Percentiles rank a stretch among this genome's conserved stretches.
These are phyloP conservation scores for Rhynchosporium secalis DNA, from an alignment of 2,329 filamentous ascomycete species.

Conservation along the genomic window DNA sequence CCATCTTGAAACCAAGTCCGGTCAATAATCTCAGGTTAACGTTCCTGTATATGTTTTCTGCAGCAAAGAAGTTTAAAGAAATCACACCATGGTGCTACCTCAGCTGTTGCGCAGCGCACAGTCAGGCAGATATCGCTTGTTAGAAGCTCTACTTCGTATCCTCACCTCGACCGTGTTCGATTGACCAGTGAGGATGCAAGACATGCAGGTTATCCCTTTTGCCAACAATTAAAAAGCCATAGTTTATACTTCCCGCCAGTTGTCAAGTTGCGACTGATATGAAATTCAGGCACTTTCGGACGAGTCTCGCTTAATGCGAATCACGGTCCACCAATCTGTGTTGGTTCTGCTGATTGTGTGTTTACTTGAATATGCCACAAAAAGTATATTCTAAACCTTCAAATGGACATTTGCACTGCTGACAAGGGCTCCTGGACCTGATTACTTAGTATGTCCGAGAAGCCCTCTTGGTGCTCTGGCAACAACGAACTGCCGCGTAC, in stretches of 20 bases:
- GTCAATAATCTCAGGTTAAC: no score
- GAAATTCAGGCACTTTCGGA: no score
- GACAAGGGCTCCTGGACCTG: not conserved
- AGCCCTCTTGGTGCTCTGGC: not conserved
- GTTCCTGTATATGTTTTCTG: not conserved
- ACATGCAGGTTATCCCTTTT: no score
- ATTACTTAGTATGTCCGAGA: not conserved
- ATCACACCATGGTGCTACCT: constrained; percentile 6
- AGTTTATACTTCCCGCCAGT: no score
- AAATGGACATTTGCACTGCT: not conserved
- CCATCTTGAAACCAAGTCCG: not conserved
- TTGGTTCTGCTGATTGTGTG: not conserved
- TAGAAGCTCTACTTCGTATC: not conserved
- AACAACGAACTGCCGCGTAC: constrained; percentile 5
- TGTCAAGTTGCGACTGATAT: no score
- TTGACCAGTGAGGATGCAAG: no score
- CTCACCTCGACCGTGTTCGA: no score
- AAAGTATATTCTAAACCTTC: constrained; percentile 1
- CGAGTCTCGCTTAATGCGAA: no score
- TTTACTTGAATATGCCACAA: not conserved
- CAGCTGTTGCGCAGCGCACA: constrained; percentile 4
- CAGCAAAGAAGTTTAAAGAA: not conserved
- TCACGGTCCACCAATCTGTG: not conserved
- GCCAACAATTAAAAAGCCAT: no score
- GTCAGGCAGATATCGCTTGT: not conserved